Evolutionary conservation across 2,329 filamentous ascomycete species (phyloP), one percentile per base, ranked within the genome.

Genomic region (Aotearoamyces nothofagi): DNA sequence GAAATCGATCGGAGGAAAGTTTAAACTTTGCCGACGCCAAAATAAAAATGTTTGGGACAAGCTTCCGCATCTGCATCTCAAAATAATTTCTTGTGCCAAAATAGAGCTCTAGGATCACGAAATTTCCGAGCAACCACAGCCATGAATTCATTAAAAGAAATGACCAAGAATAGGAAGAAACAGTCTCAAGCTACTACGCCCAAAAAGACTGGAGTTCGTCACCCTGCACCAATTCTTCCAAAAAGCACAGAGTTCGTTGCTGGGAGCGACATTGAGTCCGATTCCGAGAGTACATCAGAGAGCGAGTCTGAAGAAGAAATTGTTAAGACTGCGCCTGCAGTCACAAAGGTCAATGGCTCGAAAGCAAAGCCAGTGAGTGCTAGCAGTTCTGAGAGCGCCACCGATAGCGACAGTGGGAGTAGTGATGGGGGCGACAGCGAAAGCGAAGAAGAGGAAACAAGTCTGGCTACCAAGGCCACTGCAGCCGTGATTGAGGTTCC

Each of bases 391-490:
- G 19, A 20, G 8, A n/a, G n/a, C 19, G 8, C 7, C 8, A 20
- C 19, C 19, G n/a, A n/a, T 20, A 16, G 15, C 31, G 35, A 46
- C 11, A 47, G 42, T 19, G 46, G 43, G 15, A 47, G 41, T 17
- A 39, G 35, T 15, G 40, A 36, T 15, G 37, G 26, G 22, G 32
- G 32, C 30, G 38, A 35, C 22, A 36, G 34, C 17, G 50, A 49
- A 12, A 55, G 51, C 29, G 54, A 56, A 16, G 50, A 51, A 12
- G 51, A 52, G 12, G 46, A n/a, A n/a, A n/a, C n/a, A n/a, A n/a
- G n/a, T n/a, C n/a, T n/a, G n/a, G n/a, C n/a, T 9, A 39, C 38
- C 31, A 33, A 39, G 7, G 29, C 34, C 12, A n/a, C n/a, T n/a
- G n/a, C 29, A 16, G 22, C 9, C 17, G 20, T 17, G 9, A 15